These are phyloP conservation scores for Monosporascus cannonballus DNA, from an alignment of 2,329 filamentous ascomycete genomes.

Conservation along the genomic window DNA sequence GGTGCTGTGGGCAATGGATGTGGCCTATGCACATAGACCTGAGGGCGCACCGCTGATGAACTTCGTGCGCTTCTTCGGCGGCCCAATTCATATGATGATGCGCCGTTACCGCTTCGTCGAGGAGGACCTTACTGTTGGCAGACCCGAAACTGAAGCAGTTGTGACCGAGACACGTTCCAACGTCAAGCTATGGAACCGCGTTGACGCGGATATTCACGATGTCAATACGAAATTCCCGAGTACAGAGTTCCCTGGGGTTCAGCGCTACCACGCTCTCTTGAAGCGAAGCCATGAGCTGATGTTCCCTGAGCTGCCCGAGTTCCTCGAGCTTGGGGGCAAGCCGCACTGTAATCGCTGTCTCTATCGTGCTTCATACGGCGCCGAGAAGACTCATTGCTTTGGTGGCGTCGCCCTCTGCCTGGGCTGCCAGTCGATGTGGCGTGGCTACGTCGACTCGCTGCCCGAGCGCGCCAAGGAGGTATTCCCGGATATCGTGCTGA, in stretches of 20 bases:
- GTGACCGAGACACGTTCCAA: conserved; percentile 17
- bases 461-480: neutral
- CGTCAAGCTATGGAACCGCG: conserved; percentile 27
- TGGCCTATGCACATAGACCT: conserved; percentile 9
- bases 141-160: conserved; percentile 17
- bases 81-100: conserved; percentile 29
- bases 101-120: conserved; percentile 28
- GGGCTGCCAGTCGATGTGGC: conserved; percentile 2
- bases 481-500: neutral
- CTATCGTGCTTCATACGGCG: conserved; percentile 8
- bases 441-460: neutral
- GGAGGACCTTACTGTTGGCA: conserved; percentile 24
- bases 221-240: neutral
- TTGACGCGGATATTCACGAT: conserved; percentile 8
- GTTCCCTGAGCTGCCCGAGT: conserved; percentile 9
- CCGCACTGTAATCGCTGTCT: conserved; percentile 5
- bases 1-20: conserved; percentile 28
- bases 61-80: conserved; percentile 24
- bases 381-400: conserved; percentile 4
- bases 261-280: conserved; percentile 8
- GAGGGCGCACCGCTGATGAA: conserved; percentile 10
- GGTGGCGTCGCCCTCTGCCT: conserved; percentile 11
- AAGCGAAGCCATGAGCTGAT: conserved; percentile 7
- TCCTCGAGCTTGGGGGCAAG: conserved; percentile 6
- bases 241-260: neutral